Base-by-base conservation (phyloP, 177 flowering plant species). In the Vitis hybrid region DNA sequence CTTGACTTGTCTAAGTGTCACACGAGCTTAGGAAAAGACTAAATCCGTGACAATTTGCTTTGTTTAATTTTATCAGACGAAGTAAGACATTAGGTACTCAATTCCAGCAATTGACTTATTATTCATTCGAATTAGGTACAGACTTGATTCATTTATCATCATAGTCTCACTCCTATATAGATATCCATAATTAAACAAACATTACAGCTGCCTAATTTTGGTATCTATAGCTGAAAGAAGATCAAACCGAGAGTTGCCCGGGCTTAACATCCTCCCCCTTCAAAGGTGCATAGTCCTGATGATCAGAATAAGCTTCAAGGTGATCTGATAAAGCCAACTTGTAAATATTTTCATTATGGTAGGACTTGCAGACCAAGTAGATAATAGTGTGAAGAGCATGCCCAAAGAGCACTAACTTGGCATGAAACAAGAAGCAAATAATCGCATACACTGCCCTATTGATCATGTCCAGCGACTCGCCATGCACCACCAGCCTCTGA, bases 361-460 rank as follows among this genome's bases (percentile, higher is more conserved):
- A 81, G 0, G 87, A 83, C 46, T 88, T 88, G 80, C 90, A 86
- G 14, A 86, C 85, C 32, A 83, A 82, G 66, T 88, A 88, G 4
- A 85, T 32, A 46, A 88, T 77, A 0, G 86, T 85, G 18, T 88
- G 82, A 5, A 81, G 49, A 3, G 85, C 85, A 7, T 81, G 70
- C 40, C 74, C 81, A n/a, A 81, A 74, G 14, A 86, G 32, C 10
- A 72, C 8, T 68, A 83, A 52, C 70, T 6, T 58, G 14, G 65
- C 12, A 11, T 82, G 56, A 62, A 81, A 24, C 68, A 82, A 24
- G 4, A 84, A 32, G 46, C 82, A 78, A 6, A 83, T 1, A 5
- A 74, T 49, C 50, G 79, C 87, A 64, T 17, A 71, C 6, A 19
- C 67, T 0, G 69, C 60, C 57, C 81, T 75, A 2, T 4, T 24